Base-by-base conservation (phyloP, 495 filamentous ascomycete genomes). In the Sabuloglossum arenarium region DNA sequence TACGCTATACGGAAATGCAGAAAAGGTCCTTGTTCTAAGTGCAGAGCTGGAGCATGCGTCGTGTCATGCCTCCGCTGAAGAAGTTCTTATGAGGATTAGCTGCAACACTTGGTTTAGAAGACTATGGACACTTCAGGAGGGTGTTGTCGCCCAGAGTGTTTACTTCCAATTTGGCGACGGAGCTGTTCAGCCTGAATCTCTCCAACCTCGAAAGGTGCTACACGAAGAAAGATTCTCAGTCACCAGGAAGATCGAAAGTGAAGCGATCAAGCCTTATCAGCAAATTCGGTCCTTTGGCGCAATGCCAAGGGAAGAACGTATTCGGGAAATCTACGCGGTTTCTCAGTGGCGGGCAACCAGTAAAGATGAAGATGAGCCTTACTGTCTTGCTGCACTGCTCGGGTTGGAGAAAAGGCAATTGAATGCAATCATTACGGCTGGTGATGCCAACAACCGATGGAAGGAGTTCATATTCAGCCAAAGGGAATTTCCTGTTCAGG, bases 141-240 rank as follows among this genome's bases (percentile, higher is more conserved):
- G 50, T 1, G 50, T 39, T 16, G 21, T 61, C 10, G 52, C 3
- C 10, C 55, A 30, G 11, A 45, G 30, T 27, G 24, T 55, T 21
- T 55, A 47, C 29, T 61, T 61, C 32, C 57, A 59, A 37, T 61
- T 59, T 29, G 57, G 55, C 54, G 59, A 61, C 27, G 59, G 50
- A 1, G 59, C 59, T 19, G 14, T 54, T 23, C 52, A 53, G 16
- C 29, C 52, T 6, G 24, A 8, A 16, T 8, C 16, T 8, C 34
- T 8, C 8, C 8, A 39, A 16, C 8, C 34, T 8, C 34, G 34
- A 39, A 16, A 8, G 8, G 8, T 16, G 8, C 16, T 39, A 16
- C 8, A 8, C 34, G 16, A 39, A 16, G 16, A 39, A 8, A 8
- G 34, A 16, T 39, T 39, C 34, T 39, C 34, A 8, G 34, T 39